Evolutionary conservation across 176 grass and related monocot genomes (phyloP).

Genomic region (Alloteropsis semialata): DNA sequence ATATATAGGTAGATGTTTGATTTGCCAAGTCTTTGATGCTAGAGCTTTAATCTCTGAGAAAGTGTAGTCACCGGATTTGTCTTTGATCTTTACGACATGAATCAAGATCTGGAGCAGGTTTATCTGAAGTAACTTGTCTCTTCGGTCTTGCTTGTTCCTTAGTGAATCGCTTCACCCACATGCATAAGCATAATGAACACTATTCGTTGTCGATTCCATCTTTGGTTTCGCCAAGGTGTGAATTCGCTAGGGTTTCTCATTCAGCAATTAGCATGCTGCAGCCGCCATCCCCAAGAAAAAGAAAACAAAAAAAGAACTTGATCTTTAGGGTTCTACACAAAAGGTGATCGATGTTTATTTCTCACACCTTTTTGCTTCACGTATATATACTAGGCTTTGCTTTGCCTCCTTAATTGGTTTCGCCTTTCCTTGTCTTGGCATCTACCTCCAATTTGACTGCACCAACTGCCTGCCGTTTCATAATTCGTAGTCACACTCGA

Average conservation of each 20-base stretch:
- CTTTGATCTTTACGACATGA: not conserved
- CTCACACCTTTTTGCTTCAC: slow-evolving; percentile 3
- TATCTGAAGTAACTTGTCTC: not conserved
- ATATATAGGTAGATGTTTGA: not conserved
- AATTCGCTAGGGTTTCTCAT: slow-evolving; percentile 56
- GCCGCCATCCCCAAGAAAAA: slow-evolving; percentile 29
- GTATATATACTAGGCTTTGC: not conserved
- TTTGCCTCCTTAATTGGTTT: slow-evolving; percentile 17
- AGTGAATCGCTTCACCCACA: not conserved
- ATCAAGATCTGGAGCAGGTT: slow-evolving; percentile 13
- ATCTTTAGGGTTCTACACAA: slow-evolving; percentile 36
- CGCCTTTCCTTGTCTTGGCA: slow-evolving; percentile 20
- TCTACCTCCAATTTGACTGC: slow-evolving; percentile 26
- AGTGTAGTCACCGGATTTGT: not conserved
- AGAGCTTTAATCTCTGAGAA: not conserved
- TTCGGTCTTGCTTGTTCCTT: not conserved
- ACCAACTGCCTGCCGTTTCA: slow-evolving; percentile 25
- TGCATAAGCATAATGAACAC: not conserved
- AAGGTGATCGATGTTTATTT: not conserved
- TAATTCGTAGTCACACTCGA: slow-evolving; percentile 4
- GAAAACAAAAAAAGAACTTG: slow-evolving; percentile 15
- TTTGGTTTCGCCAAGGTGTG: slow-evolving; percentile 33
- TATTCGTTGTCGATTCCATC: not conserved
- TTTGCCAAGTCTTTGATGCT: not conserved
- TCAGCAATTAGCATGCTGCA: slow-evolving; percentile 25